Evolutionary conservation across 805 yeast genomes (phyloP).

Genomic region (Candida jianshihensis): DNA sequence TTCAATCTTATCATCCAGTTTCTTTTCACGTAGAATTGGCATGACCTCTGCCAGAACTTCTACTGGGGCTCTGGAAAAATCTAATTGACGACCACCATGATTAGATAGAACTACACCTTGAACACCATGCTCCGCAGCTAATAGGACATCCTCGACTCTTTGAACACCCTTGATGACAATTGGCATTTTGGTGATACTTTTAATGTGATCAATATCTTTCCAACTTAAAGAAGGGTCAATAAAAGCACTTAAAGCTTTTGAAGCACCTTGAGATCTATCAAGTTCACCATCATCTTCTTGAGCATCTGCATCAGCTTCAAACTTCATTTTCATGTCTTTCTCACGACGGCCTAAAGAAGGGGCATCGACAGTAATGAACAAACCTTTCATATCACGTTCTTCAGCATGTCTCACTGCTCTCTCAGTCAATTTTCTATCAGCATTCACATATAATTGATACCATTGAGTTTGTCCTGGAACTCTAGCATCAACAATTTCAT

Average conservation of each 20-base stretch:
- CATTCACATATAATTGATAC: conserved; percentile 82
- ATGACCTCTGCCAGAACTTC: conserved; percentile 67
- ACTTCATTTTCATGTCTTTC: conserved; percentile 71
- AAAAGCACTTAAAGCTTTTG: conserved; percentile 79
- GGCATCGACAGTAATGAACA: conserved; percentile 88
- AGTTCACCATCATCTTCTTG: conserved; percentile 41
- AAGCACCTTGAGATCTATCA: conserved; percentile 77
- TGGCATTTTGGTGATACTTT: conserved; percentile 52
- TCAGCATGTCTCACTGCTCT: conserved; percentile 67
- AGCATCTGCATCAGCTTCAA: conserved; percentile 40
- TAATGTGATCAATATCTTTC: conserved; percentile 56
- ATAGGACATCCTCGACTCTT: conserved; percentile 67
- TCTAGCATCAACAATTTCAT: conserved; percentile 73
- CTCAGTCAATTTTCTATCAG: conserved; percentile 60
- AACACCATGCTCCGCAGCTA: conserved; percentile 65
- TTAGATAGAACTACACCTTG: conserved; percentile 80
- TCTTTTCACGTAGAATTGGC: conserved; percentile 40
- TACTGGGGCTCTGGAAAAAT: conserved; percentile 72
- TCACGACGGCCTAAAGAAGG: conserved; percentile 90
- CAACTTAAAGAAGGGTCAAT: conserved; percentile 65
- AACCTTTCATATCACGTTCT: conserved; percentile 66
- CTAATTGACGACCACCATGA: conserved; percentile 89
- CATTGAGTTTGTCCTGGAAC: conserved; percentile 68
- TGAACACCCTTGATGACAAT: conserved; percentile 80
- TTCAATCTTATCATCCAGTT: conserved; percentile 44